Percentiles rank a stretch among this genome's conserved stretches.
phyloP scores from a whole-genome alignment of 2,329 filamentous ascomycete genomes.

The Endothia cerciana region DNA sequence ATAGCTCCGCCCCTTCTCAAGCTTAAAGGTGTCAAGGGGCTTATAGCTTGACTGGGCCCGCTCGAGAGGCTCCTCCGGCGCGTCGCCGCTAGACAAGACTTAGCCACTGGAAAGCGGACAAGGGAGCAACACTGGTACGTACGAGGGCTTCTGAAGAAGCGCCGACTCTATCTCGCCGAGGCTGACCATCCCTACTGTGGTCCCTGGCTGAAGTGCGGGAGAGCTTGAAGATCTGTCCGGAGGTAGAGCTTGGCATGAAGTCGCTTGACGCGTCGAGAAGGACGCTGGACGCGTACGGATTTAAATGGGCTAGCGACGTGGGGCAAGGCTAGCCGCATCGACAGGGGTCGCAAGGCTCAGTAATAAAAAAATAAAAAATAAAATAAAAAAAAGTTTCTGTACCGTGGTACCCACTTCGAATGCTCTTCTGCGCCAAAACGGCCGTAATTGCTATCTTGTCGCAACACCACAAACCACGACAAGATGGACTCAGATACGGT shows the following conservation, averaged over 20 bases:
- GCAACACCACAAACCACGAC: slow-evolving; percentile 10
- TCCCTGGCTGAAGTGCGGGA: slow-evolving; percentile 15
- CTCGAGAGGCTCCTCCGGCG: slow-evolving; percentile 46
- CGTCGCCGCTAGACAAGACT: slow-evolving; percentile 39
- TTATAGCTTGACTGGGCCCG: slow-evolving; percentile 66
- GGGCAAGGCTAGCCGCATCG: slow-evolving; percentile 20
- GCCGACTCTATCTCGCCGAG: slow-evolving; percentile 48
- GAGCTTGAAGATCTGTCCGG: neutral
- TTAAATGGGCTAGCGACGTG: slow-evolving; percentile 22
- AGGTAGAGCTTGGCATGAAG: slow-evolving; percentile 17
- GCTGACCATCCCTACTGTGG: slow-evolving; percentile 44
- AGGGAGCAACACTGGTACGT: slow-evolving; percentile 33
- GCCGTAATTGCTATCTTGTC: slow-evolving; percentile 14
- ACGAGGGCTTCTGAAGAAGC: slow-evolving; percentile 56
- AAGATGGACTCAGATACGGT: slow-evolving; percentile 34
- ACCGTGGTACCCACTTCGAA: neutral
- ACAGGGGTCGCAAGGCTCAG: slow-evolving; percentile 20
- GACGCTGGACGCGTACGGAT: slow-evolving; percentile 13
- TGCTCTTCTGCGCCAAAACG: neutral
- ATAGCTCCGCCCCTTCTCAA: slow-evolving; percentile 76
- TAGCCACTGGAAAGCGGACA: slow-evolving; percentile 20
- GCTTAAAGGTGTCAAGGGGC: slow-evolving; percentile 73
- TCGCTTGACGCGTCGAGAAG: slow-evolving; percentile 26
- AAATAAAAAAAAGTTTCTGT: slow-evolving; percentile 26
- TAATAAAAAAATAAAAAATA: slow-evolving; percentile 28